Percentiles rank a stretch among this genome's conserved stretches.
These are phyloP conservation scores for Hypoxylon sp. DNA, from an alignment of 2,329 filamentous ascomycete species.

Conservation along the genomic window DNA sequence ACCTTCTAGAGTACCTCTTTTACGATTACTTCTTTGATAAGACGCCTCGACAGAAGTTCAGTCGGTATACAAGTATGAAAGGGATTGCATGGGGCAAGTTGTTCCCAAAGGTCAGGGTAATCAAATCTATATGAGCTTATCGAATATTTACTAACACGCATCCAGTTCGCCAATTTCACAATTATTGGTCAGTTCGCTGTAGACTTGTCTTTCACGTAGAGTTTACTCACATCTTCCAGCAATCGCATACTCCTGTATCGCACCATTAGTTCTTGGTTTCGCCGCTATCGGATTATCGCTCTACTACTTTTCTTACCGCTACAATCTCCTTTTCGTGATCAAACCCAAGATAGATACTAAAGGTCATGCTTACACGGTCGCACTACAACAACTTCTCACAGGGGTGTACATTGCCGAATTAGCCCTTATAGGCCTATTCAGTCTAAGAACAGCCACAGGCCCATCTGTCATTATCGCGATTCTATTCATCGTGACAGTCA, in stretches of 20 bases:
- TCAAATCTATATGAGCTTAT: neutral
- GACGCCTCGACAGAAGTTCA: conserved; percentile 80
- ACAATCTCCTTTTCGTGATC: conserved; percentile 81
- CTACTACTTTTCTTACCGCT: conserved; percentile 82
- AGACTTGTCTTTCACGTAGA: neutral
- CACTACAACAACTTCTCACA: conserved; percentile 79
- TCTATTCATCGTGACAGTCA: conserved; percentile 71
- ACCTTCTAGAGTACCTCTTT: conserved; percentile 75
- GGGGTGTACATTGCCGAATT: conserved; percentile 79
- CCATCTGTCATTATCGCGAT: conserved; percentile 74
- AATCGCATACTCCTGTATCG: conserved; percentile 82
- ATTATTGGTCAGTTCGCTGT: conserved; percentile 51
- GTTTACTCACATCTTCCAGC: conserved; percentile 43
- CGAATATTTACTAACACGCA: conserved; percentile 24
- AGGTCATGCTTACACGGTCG: conserved; percentile 78
- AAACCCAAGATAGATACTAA: conserved; percentile 80
- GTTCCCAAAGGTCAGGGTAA: conserved; percentile 69
- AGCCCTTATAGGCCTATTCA: conserved; percentile 79
- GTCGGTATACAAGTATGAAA: conserved; percentile 72
- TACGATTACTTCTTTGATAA: conserved; percentile 76
- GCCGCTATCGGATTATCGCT: conserved; percentile 76
- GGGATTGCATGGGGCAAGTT: conserved; percentile 78
- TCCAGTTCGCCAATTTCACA: conserved; percentile 54
- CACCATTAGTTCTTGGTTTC: conserved; percentile 80
- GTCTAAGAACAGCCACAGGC: conserved; percentile 69